A percentile compares a stretch with the other conserved stretches of the same genome.
Conservation (phyloP, 805 yeast species). For the Metschnikowia amazonensis region DNA sequence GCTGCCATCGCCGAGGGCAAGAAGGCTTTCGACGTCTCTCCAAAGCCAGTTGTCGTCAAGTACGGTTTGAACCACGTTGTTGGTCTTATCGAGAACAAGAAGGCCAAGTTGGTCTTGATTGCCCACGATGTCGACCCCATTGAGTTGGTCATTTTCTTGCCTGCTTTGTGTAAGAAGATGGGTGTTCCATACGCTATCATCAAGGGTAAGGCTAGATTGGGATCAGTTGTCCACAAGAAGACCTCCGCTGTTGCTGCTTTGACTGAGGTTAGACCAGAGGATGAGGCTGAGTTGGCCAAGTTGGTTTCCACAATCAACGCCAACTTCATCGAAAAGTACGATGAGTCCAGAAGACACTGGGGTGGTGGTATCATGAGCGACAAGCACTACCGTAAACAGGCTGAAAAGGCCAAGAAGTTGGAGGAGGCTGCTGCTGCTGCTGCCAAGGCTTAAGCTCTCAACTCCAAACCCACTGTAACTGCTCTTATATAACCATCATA, state of each 20-base stretch:
- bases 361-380: conserved; percentile 99
- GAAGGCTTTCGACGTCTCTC: conserved; percentile 92
- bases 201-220: conserved; percentile 98
- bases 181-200: conserved; percentile 98
- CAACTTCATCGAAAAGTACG: conserved; percentile 91
- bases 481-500: not conserved
- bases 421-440: conserved; percentile 27
- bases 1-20: conserved; percentile 98
- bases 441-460: conserved; percentile 4
- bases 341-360: conserved; percentile 97
- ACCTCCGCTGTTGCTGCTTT: conserved; percentile 96
- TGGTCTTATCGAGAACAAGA: conserved; percentile 95
- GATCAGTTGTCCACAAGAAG: conserved; percentile 96
- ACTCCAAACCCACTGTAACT: not conserved
- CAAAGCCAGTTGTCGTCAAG: conserved; percentile 95
- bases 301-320: conserved; percentile 89
- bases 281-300: conserved; percentile 91
- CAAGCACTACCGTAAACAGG: conserved; percentile 83
- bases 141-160: conserved; percentile 94
- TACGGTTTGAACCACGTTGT: conserved; percentile 99
- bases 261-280: conserved; percentile 99
- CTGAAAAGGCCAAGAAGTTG: conserved; percentile 65
- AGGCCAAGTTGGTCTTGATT: conserved; percentile 93
- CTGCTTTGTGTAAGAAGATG: conserved; percentile 99
- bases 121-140: conserved; percentile 99